Base-by-base conservation (phyloP, 495 filamentous ascomycete genomes). In the Xylaria acuta region DNA sequence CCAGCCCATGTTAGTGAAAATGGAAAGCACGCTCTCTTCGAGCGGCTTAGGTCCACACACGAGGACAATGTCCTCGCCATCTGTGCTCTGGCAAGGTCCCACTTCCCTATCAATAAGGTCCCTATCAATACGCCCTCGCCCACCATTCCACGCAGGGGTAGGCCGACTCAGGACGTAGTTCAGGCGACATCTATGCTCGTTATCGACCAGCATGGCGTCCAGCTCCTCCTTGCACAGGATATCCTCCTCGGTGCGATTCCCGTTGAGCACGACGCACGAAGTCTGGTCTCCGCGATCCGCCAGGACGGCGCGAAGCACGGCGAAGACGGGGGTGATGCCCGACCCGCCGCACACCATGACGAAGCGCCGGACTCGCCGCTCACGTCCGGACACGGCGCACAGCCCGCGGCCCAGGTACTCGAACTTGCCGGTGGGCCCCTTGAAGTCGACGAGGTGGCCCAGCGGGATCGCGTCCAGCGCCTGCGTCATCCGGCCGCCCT, bases 261-360 rank as follows among this genome's bases (percentile, higher is more conserved):
- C 94, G 76, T 97, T 86, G 1, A 98, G 83, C 0, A 98, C 87
- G 12, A 92, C 77, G 76, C 94, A 97, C 27, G 65, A 69, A n/a
- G 70, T 72, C 64, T 70, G 56, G 40, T 84, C 84, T 40, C 73
- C 75, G 36, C 32, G 67, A 59, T 84, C 78, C 58, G 87, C 83
- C 82, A 94, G 88, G 2, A 96, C 88, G 5, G 93, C 93, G 38
- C 93, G 84, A 45, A 98, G 84, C 1, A 98, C 93, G 73, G 97
- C 93, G 82, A 91, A 97, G 68, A 98, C 92, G 1, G 95, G 95
- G 51, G 95, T 98, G 75, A 98, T 93, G 3, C 95, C 95, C 3
- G 89, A 93, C 45, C 95, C 95, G 38, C 88, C 95, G 72, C 93
- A 96, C 63, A 98, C 92, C 95, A 98, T 97, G 74, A 90, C 84